Conservation (phyloP, 768 basidiomycete genomes). For the Amanita molliuscula region DNA sequence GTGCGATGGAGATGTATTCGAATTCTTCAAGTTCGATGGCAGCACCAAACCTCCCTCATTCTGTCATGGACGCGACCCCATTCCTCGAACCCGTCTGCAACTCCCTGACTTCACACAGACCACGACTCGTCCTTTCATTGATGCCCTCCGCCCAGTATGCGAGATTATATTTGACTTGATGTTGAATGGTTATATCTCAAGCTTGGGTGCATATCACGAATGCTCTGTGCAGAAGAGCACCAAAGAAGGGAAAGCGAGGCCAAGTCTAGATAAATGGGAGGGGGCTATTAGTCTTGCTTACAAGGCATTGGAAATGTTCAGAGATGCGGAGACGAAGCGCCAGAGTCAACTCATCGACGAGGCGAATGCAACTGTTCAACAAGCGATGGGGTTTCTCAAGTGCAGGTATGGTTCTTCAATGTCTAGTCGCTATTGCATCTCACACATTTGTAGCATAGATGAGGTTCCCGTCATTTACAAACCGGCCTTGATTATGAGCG, state of each 20-base stretch:
- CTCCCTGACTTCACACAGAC: conserved; percentile 7
- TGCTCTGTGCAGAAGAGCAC: conserved; percentile 2
- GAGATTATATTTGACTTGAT: conserved; percentile 12
- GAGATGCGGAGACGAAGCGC: conserved; percentile 6
- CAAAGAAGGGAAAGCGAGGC: not conserved
- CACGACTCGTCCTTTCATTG: conserved; percentile 4
- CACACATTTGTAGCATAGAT: not conserved
- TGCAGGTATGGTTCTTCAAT: conserved; percentile 6
- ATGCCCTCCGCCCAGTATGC: conserved; percentile 10
- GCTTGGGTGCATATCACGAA: conserved; percentile 8
- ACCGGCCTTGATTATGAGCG: conserved; percentile 8
- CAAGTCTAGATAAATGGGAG: not conserved
- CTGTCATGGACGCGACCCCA: not conserved
- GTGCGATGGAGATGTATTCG: conserved; percentile 10
- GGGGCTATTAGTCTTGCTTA: not conserved
- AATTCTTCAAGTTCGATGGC: conserved; percentile 9
- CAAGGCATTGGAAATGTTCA: not conserved
- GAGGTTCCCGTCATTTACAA: not conserved
- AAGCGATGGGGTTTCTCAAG: conserved; percentile 6
- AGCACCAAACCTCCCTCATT: not conserved
- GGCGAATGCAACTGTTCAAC: conserved; percentile 4
- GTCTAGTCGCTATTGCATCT: conserved; percentile 1
- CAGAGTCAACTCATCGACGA: not conserved
- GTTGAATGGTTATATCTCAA: conserved; percentile 6
- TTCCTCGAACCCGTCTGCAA: not conserved